A percentile compares a stretch with the other conserved stretches of the same genome.
phyloP scores from a whole-genome alignment of 371 early-diverging fungal species.

The Circinella umbellata region DNA sequence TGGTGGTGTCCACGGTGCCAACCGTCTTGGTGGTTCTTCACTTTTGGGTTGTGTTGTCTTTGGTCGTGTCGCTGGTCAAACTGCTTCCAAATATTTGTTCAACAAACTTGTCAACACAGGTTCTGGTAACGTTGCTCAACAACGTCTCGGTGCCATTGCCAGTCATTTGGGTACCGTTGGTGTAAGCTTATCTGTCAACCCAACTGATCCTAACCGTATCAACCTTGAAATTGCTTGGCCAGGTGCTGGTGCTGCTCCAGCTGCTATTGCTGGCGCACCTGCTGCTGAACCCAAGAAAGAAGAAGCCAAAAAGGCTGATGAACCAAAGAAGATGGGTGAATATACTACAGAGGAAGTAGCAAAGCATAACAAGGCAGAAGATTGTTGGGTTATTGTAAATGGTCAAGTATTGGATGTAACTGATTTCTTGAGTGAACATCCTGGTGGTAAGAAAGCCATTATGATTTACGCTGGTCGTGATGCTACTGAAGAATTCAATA shows the following conservation, averaged over 20 bases:
- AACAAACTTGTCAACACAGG: slow-evolving; percentile 54
- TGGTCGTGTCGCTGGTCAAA: slow-evolving; percentile 92
- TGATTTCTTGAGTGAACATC: slow-evolving; percentile 87
- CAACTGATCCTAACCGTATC: slow-evolving; percentile 56
- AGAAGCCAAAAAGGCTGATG: slow-evolving; percentile 34
- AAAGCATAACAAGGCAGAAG: slow-evolving; percentile 87
- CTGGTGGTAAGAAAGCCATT: slow-evolving; percentile 87
- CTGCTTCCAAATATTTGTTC: slow-evolving; percentile 72
- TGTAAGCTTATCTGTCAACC: slow-evolving; percentile 60
- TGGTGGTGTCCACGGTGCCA: slow-evolving; percentile 62
- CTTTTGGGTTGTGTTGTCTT: slow-evolving; percentile 94
- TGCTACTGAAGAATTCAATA: slow-evolving; percentile 91
- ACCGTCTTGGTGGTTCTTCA: slow-evolving; percentile 59
- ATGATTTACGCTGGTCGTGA: slow-evolving; percentile 85
- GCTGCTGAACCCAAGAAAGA: slow-evolving; percentile 37
- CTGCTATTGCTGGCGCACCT: slow-evolving; percentile 26
- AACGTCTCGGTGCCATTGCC: slow-evolving; percentile 76
- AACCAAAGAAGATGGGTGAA: slow-evolving; percentile 48
- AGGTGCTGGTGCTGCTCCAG: slow-evolving; percentile 28
- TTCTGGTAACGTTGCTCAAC: slow-evolving; percentile 56
- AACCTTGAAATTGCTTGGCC: slow-evolving; percentile 70
- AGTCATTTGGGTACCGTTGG: slow-evolving; percentile 70
- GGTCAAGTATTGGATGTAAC: slow-evolving; percentile 94
- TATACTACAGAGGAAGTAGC: slow-evolving; percentile 77
- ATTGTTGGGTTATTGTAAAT: slow-evolving; percentile 96